These are phyloP conservation scores for Prillingera fragicola DNA, from an alignment of 1,284 basidiomycete species.

Conservation along the genomic window DNA sequence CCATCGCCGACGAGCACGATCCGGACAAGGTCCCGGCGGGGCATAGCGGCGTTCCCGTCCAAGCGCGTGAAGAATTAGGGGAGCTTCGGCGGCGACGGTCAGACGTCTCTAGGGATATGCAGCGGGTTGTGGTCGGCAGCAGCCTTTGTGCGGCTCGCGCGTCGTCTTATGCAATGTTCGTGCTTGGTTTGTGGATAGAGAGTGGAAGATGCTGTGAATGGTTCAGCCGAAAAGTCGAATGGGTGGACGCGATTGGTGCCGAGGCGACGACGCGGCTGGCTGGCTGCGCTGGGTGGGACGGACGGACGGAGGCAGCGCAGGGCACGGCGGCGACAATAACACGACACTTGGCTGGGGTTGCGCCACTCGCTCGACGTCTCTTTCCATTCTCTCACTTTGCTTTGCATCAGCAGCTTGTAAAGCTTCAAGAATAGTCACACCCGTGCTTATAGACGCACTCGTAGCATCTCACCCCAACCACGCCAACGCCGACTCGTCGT, in stretches of 20 bases:
- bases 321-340: not conserved
- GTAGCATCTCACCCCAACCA: too few species aligned
- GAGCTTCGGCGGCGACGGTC: not conserved
- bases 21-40: slow-evolving; percentile 51
- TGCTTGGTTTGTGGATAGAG: too few species aligned
- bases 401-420: too few species aligned
- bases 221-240: not conserved
- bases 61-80: too few species aligned
- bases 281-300: not conserved
- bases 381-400: too few species aligned
- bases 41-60: too few species aligned
- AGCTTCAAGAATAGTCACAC: too few species aligned
- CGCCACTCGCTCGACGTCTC: too few species aligned
- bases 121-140: not conserved
- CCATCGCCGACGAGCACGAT: slow-evolving; percentile 92
- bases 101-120: not conserved
- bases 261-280: slow-evolving; percentile 2
- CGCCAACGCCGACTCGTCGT: too few species aligned
- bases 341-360: too few species aligned
- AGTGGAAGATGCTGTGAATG: not conserved
- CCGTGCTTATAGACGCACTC: too few species aligned
- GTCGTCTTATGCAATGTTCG: not conserved
- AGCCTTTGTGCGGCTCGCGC: slow-evolving; percentile 7
- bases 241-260: slow-evolving; percentile 13
- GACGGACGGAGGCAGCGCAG: too few species aligned